phyloP scores from a whole-genome alignment of 2,329 filamentous ascomycete genomes.

The Aspergillus sergii region DNA sequence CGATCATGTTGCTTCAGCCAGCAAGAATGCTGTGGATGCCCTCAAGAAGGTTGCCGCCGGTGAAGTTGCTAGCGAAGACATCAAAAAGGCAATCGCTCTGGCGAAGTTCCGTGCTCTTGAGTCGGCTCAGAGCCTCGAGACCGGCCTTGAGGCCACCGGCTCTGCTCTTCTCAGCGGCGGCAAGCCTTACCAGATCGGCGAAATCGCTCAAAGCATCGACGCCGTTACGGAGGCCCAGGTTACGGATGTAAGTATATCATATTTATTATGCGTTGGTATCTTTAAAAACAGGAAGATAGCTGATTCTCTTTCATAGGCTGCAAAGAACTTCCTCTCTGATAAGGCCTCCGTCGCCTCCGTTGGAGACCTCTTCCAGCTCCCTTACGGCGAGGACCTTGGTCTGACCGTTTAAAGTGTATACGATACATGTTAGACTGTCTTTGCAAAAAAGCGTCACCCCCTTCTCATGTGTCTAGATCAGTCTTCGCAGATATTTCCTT shows the following conservation, averaged over 20 bases:
- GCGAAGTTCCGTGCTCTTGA: conserved; percentile 93
- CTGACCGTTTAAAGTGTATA: conserved; percentile 76
- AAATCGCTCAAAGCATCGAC: conserved; percentile 77
- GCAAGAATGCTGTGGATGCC: conserved; percentile 75
- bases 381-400: conserved; percentile 91
- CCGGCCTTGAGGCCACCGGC: conserved; percentile 80
- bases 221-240: conserved; percentile 81
- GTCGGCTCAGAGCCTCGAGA: conserved; percentile 73
- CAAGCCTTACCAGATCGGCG: conserved; percentile 81
- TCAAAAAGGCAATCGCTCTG: conserved; percentile 87
- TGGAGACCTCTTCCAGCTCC: conserved; percentile 87
- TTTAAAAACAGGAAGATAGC: background rate
- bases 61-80: conserved; percentile 76
- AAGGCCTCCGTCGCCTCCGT: conserved; percentile 89
- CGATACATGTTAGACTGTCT: conserved; percentile 39
- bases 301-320: conserved; percentile 62
- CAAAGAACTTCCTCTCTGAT: conserved; percentile 81
- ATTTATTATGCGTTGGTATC: background rate
- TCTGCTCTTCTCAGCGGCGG: conserved; percentile 78
- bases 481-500: conserved; percentile 39
- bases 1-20: conserved; percentile 70
- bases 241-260: conserved; percentile 69
- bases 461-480: conserved; percentile 39
- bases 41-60: conserved; percentile 80
- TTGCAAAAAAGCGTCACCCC: conserved; percentile 31